Conservation (phyloP, 78 protist genomes). For the Guillardia theta region DNA sequence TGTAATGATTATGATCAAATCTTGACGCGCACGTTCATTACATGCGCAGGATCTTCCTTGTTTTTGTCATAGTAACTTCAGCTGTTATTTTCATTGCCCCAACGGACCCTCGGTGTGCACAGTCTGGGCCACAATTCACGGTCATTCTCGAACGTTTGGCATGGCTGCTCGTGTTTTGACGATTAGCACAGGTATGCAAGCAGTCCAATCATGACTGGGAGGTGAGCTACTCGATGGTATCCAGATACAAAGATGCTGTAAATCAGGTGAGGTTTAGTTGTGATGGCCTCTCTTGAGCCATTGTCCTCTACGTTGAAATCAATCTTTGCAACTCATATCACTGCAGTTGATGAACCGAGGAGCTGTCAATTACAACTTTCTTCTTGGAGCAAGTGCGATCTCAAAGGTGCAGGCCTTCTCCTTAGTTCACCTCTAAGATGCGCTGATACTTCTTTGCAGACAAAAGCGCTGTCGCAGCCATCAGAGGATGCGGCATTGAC, state of each 20-base stretch:
- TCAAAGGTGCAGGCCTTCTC: not conserved
- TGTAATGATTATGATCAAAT: not conserved
- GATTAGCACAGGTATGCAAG: not conserved
- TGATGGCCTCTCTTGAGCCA: not conserved
- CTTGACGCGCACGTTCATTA: not conserved
- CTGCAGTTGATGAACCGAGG: not conserved
- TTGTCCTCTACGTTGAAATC: not conserved
- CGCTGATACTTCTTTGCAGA: too few relatives aligned
- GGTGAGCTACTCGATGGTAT: not conserved
- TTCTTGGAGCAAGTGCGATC: not conserved
- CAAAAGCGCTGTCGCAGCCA: not conserved
- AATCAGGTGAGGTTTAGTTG: not conserved
- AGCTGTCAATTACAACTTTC: not conserved
- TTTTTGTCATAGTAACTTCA: not conserved
- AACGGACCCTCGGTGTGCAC: not conserved
- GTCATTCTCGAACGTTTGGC: not conserved
- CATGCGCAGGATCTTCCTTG: not conserved
- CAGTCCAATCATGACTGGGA: not conserved
- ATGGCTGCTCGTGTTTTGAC: not conserved
- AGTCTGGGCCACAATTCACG: not conserved
- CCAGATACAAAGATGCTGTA: not conserved
- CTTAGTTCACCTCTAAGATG: too few relatives aligned
- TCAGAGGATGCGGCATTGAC: too few relatives aligned
- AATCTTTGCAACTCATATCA: not conserved
- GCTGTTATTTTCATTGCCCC: not conserved